Evolutionary conservation across 2,329 filamentous ascomycete genomes (phyloP).

Genomic region (Cercospora brassicicola): DNA sequence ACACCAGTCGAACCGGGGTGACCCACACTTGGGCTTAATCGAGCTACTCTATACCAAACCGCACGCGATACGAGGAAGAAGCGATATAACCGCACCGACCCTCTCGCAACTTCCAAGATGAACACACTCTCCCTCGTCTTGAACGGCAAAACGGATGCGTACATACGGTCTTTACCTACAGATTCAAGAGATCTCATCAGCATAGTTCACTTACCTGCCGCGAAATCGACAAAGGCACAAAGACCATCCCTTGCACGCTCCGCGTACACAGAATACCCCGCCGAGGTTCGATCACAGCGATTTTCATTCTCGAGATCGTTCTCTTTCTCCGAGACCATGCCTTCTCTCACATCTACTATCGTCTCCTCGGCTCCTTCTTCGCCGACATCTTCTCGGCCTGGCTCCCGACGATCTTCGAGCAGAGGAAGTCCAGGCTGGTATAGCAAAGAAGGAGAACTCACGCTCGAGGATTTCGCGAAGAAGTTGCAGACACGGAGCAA

Average conservation of each 20-base stretch:
- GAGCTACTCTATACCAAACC: neutral
- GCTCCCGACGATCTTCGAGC: conserved; percentile 11
- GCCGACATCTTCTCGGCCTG: neutral
- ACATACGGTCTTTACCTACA: conserved; percentile 23
- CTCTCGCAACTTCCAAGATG: conserved; percentile 22
- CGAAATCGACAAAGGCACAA: neutral
- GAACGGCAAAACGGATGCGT: conserved; percentile 31
- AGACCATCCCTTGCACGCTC: neutral
- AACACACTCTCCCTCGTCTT: conserved; percentile 35
- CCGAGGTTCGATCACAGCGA: neutral
- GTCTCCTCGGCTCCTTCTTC: neutral
- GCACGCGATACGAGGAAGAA: neutral
- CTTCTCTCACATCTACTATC: neutral
- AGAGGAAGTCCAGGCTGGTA: conserved; percentile 35
- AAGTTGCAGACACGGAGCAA: conserved; percentile 30
- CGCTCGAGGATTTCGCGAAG: conserved; percentile 35
- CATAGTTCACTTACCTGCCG: neutral
- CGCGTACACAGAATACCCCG: neutral
- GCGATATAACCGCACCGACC: neutral
- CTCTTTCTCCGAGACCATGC: neutral
- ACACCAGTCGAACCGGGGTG: neutral
- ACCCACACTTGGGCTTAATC: neutral
- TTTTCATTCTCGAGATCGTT: neutral
- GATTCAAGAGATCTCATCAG: neutral
- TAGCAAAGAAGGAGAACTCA: conserved; percentile 29